phyloP scores from a whole-genome alignment of 176 grass and related monocot genomes.

The Cenchrus fungigraminus region DNA sequence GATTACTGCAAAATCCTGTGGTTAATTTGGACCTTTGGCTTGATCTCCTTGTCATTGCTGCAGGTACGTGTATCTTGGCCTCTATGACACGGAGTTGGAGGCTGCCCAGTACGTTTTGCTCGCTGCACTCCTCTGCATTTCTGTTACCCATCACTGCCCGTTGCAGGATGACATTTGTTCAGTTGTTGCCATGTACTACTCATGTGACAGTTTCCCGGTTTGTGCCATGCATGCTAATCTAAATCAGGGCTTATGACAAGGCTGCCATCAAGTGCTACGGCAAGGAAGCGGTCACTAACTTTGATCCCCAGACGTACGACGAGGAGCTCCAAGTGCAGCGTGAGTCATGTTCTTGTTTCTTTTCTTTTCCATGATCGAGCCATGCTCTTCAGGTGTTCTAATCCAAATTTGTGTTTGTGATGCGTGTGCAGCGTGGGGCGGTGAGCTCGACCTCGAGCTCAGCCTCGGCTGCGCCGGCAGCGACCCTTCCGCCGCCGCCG shows the following conservation, averaged over 20 bases:
- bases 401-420: neutral
- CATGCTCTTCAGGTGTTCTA: neutral
- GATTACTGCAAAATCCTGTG: neutral
- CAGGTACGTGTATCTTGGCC: conserved; percentile 82
- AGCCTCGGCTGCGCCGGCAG: conserved; percentile 52
- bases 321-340: conserved; percentile 27
- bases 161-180: neutral
- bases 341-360: conserved; percentile 28
- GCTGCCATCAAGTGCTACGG: conserved; percentile 58
- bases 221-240: neutral
- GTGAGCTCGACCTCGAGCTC: conserved; percentile 63
- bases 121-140: neutral
- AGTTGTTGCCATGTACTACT: too few species aligned
- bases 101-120: conserved; percentile 58
- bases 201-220: neutral
- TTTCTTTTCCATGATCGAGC: neutral
- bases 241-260: conserved; percentile 65
- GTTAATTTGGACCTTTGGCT: neutral
- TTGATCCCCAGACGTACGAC: conserved; percentile 38
- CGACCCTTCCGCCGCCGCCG: conserved; percentile 1
- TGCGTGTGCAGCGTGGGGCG: conserved; percentile 39
- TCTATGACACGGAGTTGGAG: conserved; percentile 74
- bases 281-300: conserved; percentile 63
- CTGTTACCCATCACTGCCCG: neutral
- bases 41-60: neutral